Conservation (phyloP, 352 stramenopile species). For the Elongisporangium undulatum region DNA sequence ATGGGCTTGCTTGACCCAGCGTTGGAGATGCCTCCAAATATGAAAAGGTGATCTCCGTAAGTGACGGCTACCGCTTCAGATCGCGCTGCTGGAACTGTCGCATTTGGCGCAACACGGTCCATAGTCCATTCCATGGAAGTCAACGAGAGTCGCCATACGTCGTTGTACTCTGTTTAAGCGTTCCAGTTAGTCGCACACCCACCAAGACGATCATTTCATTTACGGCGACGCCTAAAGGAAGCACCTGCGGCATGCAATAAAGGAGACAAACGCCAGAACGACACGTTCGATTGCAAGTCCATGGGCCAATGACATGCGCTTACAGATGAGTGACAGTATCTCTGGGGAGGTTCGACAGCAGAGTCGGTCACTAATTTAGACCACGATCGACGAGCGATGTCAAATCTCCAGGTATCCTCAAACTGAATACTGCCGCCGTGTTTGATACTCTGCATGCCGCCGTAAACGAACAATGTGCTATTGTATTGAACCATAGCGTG, state of each 20-base stretch:
- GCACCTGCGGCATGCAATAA: constrained; percentile 42
- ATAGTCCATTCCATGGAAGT: no score
- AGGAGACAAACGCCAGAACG: constrained; percentile 41
- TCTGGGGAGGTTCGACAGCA: constrained; percentile 19
- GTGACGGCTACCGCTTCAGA: constrained; percentile 49
- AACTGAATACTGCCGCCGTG: constrained; percentile 51
- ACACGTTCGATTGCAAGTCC: constrained; percentile 30
- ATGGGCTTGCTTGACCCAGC: constrained; percentile 28
- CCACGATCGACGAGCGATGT: constrained; percentile 28
- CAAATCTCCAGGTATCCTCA: constrained; percentile 68
- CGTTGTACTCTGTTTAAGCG: constrained; percentile 25
- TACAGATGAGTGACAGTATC: constrained; percentile 39
- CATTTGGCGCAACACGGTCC: constrained; percentile 6
- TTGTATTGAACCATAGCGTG: constrained; percentile 41
- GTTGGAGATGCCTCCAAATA: constrained; percentile 70
- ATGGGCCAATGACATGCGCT: no score
- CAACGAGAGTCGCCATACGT: constrained; percentile 49
- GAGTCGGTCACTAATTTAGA: constrained; percentile 19
- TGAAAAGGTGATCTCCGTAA: constrained; percentile 40
- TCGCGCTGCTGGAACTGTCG: constrained; percentile 26
- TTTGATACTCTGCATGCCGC: constrained; percentile 33
- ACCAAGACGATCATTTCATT: no score
- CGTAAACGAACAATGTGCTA: constrained; percentile 57
- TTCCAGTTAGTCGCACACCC: constrained; percentile 4
- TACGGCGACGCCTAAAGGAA: constrained; percentile 31